Conservation (phyloP, 2,329 filamentous ascomycete species). For the Aspergillus clavatus region DNA sequence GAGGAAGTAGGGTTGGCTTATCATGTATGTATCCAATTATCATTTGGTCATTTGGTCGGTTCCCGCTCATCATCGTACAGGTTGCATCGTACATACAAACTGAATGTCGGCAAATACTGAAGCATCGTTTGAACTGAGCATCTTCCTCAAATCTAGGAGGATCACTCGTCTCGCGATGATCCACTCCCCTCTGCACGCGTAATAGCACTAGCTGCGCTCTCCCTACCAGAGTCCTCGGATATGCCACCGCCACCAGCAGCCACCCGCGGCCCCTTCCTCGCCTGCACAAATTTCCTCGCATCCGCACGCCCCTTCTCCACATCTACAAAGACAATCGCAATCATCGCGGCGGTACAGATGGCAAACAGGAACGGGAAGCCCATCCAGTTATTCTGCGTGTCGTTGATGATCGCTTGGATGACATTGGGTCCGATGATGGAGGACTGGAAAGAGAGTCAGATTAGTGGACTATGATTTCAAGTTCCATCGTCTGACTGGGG, state of each 20-base stretch:
- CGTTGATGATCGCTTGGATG: slow-evolving; percentile 42
- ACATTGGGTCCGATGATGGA: slow-evolving; percentile 43
- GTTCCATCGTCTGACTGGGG: background rate
- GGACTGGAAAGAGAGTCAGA: no score
- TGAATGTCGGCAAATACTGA: background rate
- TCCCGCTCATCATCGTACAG: no score
- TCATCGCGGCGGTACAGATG: slow-evolving; percentile 34
- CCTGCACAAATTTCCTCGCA: slow-evolving; percentile 34
- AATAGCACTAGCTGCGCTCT: background rate
- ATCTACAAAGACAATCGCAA: slow-evolving; percentile 39
- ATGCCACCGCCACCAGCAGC: slow-evolving; percentile 15
- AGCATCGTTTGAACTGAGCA: background rate
- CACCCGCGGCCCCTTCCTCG: slow-evolving; percentile 28
- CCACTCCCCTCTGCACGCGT: background rate
- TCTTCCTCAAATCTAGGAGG: background rate
- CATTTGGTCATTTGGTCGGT: no score
- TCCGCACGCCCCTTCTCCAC: slow-evolving; percentile 40
- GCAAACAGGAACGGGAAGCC: slow-evolving; percentile 42
- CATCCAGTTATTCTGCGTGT: slow-evolving; percentile 42
- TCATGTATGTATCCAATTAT: no score
- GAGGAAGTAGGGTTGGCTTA: no score
- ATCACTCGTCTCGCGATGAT: background rate
- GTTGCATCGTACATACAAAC: no score
- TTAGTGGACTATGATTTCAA: no score
- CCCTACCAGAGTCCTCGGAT: background rate